phyloP scores from a whole-genome alignment of 1,284 basidiomycete species.

The Stygiomarasmius scandens region DNA sequence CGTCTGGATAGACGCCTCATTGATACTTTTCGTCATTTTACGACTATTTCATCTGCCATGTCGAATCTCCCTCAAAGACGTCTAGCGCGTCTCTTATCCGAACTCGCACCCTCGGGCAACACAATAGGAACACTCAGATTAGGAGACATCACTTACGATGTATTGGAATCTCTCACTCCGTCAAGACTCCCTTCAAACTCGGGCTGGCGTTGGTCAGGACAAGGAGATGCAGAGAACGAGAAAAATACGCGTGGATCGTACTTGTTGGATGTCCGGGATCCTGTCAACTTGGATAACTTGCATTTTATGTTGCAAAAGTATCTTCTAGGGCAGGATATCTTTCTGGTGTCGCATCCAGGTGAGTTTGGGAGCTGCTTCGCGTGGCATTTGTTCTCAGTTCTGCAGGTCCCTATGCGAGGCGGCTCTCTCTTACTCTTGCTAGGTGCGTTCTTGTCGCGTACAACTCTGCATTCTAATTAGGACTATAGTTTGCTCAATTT shows the following conservation, averaged over 20 bases:
- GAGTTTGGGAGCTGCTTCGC: conserved; percentile 47
- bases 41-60: neutral
- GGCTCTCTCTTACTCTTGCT: conserved; percentile 64
- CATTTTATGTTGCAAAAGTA: conserved; percentile 70
- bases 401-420: conserved; percentile 61
- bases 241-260: conserved; percentile 32
- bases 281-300: conserved; percentile 57
- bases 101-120: conserved; percentile 40
- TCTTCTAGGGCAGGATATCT: conserved; percentile 67
- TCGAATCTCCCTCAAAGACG: conserved; percentile 11
- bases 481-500: conserved; percentile 56
- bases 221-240: neutral
- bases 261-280: conserved; percentile 51
- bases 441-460: conserved; percentile 39
- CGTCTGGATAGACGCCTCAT: neutral
- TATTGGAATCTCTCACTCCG: conserved; percentile 49
- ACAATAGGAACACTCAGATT: conserved; percentile 58
- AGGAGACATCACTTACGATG: conserved; percentile 58
- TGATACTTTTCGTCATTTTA: neutral
- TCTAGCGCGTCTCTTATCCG: conserved; percentile 36
- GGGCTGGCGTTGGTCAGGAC: conserved; percentile 10
- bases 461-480: neutral
- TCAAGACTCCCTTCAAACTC: conserved; percentile 42
- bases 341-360: conserved; percentile 64
- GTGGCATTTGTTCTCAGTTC: conserved; percentile 37